Evolutionary conservation across 169 alveolate species (phyloP).

Genomic region (Haemoproteus tartakovskyi): DNA sequence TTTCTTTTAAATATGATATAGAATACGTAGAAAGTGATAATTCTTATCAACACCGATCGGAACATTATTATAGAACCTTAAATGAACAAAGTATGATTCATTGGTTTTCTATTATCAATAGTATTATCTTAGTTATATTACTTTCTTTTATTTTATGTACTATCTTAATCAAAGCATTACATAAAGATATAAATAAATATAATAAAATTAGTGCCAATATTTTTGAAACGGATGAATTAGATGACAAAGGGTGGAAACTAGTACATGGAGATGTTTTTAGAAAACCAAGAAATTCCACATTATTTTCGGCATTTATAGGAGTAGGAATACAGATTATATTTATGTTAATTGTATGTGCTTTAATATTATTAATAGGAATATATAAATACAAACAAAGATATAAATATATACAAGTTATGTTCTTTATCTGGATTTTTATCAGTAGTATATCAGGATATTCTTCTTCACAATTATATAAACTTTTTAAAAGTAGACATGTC

Average conservation of each 20-base stretch:
- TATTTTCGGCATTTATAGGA: conserved; percentile 83
- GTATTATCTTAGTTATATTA: conserved; percentile 77
- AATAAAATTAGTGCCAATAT: conserved; percentile 73
- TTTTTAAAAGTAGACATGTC: conserved; percentile 68
- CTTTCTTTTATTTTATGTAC: conserved; percentile 82
- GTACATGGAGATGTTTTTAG: conserved; percentile 90
- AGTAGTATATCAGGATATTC: conserved; percentile 88
- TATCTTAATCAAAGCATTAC: conserved; percentile 82
- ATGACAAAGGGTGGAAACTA: conserved; percentile 89
- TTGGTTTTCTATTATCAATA: conserved; percentile 86
- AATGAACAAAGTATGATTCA: conserved; percentile 80
- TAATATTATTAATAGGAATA: conserved; percentile 72
- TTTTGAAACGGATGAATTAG: conserved; percentile 79
- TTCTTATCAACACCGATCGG: conserved; percentile 84
- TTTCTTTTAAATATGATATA: conserved; percentile 82
- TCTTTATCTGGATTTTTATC: conserved; percentile 83
- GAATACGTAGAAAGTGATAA: conserved; percentile 74
- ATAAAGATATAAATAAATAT: conserved; percentile 83
- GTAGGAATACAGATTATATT: conserved; percentile 82
- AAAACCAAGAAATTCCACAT: conserved; percentile 79
- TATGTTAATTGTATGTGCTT: conserved; percentile 78
- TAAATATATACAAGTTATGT: conserved; percentile 75
- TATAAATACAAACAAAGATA: conserved; percentile 62
- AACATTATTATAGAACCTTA: conserved; percentile 76
- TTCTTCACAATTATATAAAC: conserved; percentile 77